phyloP scores from a whole-genome alignment of 2,329 filamentous ascomycete species.

The Cryphonectria naterciae region DNA sequence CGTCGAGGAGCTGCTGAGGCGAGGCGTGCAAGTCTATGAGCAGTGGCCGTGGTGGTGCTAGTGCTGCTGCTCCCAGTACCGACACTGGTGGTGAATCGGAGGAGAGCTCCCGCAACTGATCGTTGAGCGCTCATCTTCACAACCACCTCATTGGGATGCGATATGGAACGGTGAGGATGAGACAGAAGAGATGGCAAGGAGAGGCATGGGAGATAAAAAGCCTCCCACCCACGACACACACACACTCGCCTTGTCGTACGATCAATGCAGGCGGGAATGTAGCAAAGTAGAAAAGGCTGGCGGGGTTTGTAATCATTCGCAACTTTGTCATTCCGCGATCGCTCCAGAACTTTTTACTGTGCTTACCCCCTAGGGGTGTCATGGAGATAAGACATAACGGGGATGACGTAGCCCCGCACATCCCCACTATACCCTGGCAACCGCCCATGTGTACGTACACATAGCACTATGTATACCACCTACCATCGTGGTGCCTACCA shows the following conservation, averaged over 20 bases:
- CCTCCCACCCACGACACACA: neutral
- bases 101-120: constrained; percentile 29
- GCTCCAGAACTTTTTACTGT: neutral
- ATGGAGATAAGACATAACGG: constrained; percentile 14
- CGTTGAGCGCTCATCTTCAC: constrained; percentile 23
- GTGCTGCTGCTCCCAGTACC: neutral
- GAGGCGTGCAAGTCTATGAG: neutral
- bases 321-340: constrained; percentile 9
- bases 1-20: constrained; percentile 7
- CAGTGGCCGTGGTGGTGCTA: neutral
- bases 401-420: constrained; percentile 14
- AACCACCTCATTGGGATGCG: neutral
- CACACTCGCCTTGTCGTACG: constrained; percentile 2
- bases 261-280: neutral
- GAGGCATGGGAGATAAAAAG: neutral
- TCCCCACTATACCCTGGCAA: neutral
- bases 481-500: neutral
- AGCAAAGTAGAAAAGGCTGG: neutral
- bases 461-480: neutral
- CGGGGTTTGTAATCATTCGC: neutral
- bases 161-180: neutral
- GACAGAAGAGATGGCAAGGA: neutral
- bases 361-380: neutral
- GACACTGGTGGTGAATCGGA: constrained; percentile 21
- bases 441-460: neutral